These are phyloP conservation scores for Fusarium drepaniforme DNA, from an alignment of 2,329 filamentous ascomycete genomes.

Conservation along the genomic window DNA sequence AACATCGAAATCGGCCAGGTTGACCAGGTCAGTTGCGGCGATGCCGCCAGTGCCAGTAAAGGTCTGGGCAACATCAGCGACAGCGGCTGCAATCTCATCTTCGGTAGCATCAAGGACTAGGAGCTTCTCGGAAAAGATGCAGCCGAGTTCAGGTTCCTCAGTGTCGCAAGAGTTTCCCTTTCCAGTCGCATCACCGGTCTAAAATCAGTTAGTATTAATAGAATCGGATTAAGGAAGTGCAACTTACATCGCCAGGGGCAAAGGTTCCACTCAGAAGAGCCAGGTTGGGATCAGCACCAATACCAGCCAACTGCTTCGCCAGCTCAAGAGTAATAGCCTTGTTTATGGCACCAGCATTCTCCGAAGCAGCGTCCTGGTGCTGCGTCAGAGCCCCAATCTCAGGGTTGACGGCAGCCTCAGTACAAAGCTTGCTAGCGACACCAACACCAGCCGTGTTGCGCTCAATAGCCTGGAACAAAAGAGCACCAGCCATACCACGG, in stretches of 20 bases:
- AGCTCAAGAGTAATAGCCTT: conserved; percentile 71
- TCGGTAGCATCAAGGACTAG: conserved; percentile 66
- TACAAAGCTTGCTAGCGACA: conserved; percentile 55
- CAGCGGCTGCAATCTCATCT: conserved; percentile 64
- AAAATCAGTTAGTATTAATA: background rate
- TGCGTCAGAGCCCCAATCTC: conserved; percentile 74
- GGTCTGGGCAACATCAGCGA: conserved; percentile 51
- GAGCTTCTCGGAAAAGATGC: conserved; percentile 65
- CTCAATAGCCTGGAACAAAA: conserved; percentile 68
- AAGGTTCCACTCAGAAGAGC: conserved; percentile 75
- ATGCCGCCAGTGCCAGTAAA: conserved; percentile 50
- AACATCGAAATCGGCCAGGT: conserved; percentile 23
- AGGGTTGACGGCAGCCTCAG: conserved; percentile 69
- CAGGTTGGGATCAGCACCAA: conserved; percentile 72
- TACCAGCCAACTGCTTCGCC: conserved; percentile 68
- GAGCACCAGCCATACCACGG: conserved; percentile 64
- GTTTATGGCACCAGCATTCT: conserved; percentile 67
- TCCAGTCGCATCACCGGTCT: conserved; percentile 26
- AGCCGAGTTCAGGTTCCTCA: conserved; percentile 60
- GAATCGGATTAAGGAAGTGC: background rate
- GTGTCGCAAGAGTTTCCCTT: conserved; percentile 60
- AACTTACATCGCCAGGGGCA: conserved; percentile 66
- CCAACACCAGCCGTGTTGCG: conserved; percentile 57
- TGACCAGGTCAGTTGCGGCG: conserved; percentile 27
- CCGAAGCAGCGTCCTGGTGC: conserved; percentile 76